Conservation (phyloP, 2,329 filamentous ascomycete genomes). For the Harringtonia aguacate region DNA sequence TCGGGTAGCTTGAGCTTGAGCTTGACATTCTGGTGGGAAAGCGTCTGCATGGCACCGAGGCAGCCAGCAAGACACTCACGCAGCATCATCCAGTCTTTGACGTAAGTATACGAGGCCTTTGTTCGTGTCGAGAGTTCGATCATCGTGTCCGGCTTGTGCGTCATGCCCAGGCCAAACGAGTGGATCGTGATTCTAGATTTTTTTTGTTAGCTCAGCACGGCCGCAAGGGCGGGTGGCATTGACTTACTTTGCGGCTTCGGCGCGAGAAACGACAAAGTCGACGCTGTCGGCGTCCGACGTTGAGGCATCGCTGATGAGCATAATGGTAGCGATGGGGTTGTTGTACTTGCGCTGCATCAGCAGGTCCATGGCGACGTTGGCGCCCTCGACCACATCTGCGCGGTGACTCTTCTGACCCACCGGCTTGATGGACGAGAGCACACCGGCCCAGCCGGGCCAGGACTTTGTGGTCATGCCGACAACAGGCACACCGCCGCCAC, state of each 20-base stretch:
- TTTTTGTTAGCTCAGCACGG: too few species aligned
- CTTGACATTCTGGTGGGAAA: constrained; percentile 97
- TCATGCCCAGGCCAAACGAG: constrained; percentile 91
- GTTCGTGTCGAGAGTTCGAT: constrained; percentile 92
- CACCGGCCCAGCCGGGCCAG: constrained; percentile 84
- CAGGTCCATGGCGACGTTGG: constrained; percentile 96
- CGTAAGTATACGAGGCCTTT: constrained; percentile 94
- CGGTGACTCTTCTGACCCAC: constrained; percentile 94
- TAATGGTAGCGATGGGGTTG: constrained; percentile 89
- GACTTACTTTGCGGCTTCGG: constrained; percentile 88
- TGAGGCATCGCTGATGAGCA: constrained; percentile 94
- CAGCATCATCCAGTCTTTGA: constrained; percentile 99
- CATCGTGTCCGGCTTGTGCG: constrained; percentile 97
- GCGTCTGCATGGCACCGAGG: constrained; percentile 79
- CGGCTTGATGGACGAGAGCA: constrained; percentile 78
- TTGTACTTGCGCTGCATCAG: constrained; percentile 96
- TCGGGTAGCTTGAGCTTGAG: constrained; percentile 89
- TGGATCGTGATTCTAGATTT: constrained; percentile 74
- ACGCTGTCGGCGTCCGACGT: constrained; percentile 91
- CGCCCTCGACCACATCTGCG: constrained; percentile 93
- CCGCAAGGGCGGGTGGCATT: not conserved
- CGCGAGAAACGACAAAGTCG: constrained; percentile 92
- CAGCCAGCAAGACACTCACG: constrained; percentile 92
- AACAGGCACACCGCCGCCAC: constrained; percentile 81
- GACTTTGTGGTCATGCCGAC: constrained; percentile 97